A percentile compares a stretch with the other conserved stretches of the same genome.
phyloP scores from a whole-genome alignment of 1,139 yeast species.

The Kodamaea alishanica region DNA sequence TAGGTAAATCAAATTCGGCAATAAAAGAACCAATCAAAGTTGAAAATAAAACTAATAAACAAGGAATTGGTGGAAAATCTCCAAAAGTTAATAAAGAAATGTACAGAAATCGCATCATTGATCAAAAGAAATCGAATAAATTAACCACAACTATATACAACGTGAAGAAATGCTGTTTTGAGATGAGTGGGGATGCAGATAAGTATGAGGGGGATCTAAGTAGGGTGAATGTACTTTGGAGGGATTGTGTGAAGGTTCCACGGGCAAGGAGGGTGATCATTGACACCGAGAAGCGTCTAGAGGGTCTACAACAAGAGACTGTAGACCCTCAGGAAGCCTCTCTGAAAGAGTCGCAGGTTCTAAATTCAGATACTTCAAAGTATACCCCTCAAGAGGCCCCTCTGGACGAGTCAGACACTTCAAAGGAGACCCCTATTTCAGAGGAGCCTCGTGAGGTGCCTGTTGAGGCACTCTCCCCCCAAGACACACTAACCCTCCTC shows the following conservation, averaged over 20 bases:
- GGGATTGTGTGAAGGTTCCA: constrained; percentile 14
- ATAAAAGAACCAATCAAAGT: constrained; percentile 11
- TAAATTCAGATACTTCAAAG: no score
- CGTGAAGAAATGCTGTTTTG: constrained; percentile 24
- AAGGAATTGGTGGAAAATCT: constrained; percentile 11
- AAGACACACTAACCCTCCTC: constrained; percentile 12
- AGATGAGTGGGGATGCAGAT: constrained; percentile 26
- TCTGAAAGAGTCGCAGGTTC: no score
- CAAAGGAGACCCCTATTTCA: no score
- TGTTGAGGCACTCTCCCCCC: background rate
- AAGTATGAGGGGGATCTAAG: constrained; percentile 8
- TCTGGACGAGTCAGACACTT: no score
- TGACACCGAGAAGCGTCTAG: no score
- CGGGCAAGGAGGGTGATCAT: background rate
- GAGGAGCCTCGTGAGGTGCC: no score
- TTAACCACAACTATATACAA: constrained; percentile 7
- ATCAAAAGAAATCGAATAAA: constrained; percentile 3
- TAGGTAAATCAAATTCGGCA: constrained; percentile 27
- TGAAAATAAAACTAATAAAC: constrained; percentile 10
- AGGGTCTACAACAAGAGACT: no score
- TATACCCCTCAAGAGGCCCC: no score
- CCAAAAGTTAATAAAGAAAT: background rate
- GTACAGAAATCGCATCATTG: constrained; percentile 3
- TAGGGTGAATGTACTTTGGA: constrained; percentile 24
- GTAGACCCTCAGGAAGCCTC: no score